Conservation (phyloP, 768 basidiomycete genomes). For the Boletus sp. region DNA sequence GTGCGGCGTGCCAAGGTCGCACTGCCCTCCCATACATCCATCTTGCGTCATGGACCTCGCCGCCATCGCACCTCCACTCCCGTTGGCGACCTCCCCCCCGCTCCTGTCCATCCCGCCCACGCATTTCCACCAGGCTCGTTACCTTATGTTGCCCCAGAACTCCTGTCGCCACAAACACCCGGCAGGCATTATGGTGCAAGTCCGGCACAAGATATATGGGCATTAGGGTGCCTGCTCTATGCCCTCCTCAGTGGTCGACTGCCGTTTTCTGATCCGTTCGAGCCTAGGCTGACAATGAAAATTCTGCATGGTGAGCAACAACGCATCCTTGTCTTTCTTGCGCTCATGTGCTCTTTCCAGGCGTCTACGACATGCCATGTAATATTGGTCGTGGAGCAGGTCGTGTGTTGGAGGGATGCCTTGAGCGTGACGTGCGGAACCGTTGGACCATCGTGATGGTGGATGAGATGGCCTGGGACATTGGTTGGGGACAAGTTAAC, state of each 20-base stretch:
- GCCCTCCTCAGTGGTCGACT: slow-evolving; percentile 79
- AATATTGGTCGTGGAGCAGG: slow-evolving; percentile 60
- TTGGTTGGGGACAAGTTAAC: slow-evolving; percentile 61
- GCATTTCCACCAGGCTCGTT: slow-evolving; percentile 77
- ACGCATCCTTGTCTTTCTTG: background rate
- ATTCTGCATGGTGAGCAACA: slow-evolving; percentile 72
- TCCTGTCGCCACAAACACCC: slow-evolving; percentile 59
- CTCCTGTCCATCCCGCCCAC: slow-evolving; percentile 32
- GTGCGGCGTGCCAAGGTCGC: slow-evolving; percentile 23
- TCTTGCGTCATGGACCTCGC: slow-evolving; percentile 34
- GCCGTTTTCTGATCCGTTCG: slow-evolving; percentile 87
- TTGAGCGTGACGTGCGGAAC: slow-evolving; percentile 55
- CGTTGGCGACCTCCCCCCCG: slow-evolving; percentile 27
- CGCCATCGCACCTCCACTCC: slow-evolving; percentile 51
- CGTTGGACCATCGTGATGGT: slow-evolving; percentile 84
- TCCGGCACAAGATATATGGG: slow-evolving; percentile 94
- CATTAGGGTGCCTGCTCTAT: slow-evolving; percentile 86
- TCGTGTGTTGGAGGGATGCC: slow-evolving; percentile 73
- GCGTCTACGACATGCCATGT: slow-evolving; percentile 56
- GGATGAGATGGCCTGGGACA: slow-evolving; percentile 75
- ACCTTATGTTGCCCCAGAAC: slow-evolving; percentile 88
- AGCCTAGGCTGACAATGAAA: slow-evolving; percentile 89
- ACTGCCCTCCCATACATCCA: slow-evolving; percentile 14
- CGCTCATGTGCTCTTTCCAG: slow-evolving; percentile 35
- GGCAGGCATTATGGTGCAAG: slow-evolving; percentile 35